A percentile compares a stretch with the other conserved stretches of the same genome.
Conservation (phyloP, 2,329 filamentous ascomycete species). For the Cladosporium sphaerospermum region DNA sequence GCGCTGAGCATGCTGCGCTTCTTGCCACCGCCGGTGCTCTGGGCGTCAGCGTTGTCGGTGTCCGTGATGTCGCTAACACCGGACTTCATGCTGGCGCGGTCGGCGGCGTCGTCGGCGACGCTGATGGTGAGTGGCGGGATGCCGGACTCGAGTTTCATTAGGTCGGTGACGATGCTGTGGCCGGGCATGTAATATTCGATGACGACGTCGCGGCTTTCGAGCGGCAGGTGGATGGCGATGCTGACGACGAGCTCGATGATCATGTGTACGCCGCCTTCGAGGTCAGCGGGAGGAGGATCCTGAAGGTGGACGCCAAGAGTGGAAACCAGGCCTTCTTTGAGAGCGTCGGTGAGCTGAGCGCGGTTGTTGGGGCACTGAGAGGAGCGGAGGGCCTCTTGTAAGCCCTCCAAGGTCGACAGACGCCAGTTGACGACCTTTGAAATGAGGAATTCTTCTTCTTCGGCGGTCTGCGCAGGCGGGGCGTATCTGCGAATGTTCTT, state of each 20-base stretch:
- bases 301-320: slow-evolving; percentile 67
- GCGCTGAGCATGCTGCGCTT: slow-evolving; percentile 40
- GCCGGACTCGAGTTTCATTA: slow-evolving; percentile 76
- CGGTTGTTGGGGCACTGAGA: slow-evolving; percentile 61
- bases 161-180: slow-evolving; percentile 58
- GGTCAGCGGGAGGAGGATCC: slow-evolving; percentile 68
- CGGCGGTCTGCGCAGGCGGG: slow-evolving; percentile 66
- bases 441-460: slow-evolving; percentile 83
- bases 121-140: slow-evolving; percentile 43
- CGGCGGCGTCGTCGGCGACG: slow-evolving; percentile 37
- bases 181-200: slow-evolving; percentile 82
- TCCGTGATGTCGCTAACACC: slow-evolving; percentile 31
- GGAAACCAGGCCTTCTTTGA: slow-evolving; percentile 65
- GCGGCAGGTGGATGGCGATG: slow-evolving; percentile 76
- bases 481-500: slow-evolving; percentile 76
- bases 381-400: slow-evolving; percentile 63
- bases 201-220: slow-evolving; percentile 85
- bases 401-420: slow-evolving; percentile 86
- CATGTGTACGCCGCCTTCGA: slow-evolving; percentile 85
- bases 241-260: slow-evolving; percentile 87
- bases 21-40: slow-evolving; percentile 14
- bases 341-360: slow-evolving; percentile 44
- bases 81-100: slow-evolving; percentile 35
- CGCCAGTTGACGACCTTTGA: slow-evolving; percentile 89
- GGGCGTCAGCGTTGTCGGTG: slow-evolving; percentile 18